Base-by-base conservation (phyloP, 108 stramenopile genomes). In the Schizochytrium sp. region DNA sequence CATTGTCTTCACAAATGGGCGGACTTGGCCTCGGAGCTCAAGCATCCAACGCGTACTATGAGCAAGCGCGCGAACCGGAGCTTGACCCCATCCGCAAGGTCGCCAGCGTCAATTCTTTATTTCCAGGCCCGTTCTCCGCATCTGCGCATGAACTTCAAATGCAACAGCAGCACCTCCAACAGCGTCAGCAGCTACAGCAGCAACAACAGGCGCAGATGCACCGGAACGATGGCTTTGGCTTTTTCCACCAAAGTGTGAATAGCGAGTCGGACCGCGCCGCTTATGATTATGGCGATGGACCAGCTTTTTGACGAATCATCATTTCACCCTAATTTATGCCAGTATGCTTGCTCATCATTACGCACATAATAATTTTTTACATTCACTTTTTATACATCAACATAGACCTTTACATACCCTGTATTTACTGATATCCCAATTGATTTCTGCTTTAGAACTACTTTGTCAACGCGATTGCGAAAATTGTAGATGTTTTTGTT, bases 121-220 rank as follows among this genome's bases (percentile, higher is more conserved):
- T 69, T 60, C 1, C 17, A n/a, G 19, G 59, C 2, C 59, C 59
- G 19, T 60, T 60, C 28, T 60, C 59, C 28, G 59, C 59, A n/a
- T 60, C 59, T 60, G 59, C 59, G 59, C 59, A 60, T 17, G 59
- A 60, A 60, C 59, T 60, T n/a, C 59, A 60, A 60, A 60, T 60
- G 59, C 59, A 60, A 17, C 17, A n/a, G 19, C 59, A 60, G 59
- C 59, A 60, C 17, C 28, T n/a, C 19, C 59, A 60, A n/a, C 59
- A 60, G 59, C 59, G 28, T 17, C 59, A 2, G 59, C 59, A 59
- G 58, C 58, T n/a, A n/a, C 59, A 60, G 59, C 59, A 60, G 59
- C 59, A 60, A n/a, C 59, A 60, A 60, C 59, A n/a, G 28, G 59
- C 28, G 17, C 59, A 60, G 28, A n/a, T n/a, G 59, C 59, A 17